phyloP scores from a whole-genome alignment of 1,284 basidiomycete genomes.

The Rugosomyces carneus region DNA sequence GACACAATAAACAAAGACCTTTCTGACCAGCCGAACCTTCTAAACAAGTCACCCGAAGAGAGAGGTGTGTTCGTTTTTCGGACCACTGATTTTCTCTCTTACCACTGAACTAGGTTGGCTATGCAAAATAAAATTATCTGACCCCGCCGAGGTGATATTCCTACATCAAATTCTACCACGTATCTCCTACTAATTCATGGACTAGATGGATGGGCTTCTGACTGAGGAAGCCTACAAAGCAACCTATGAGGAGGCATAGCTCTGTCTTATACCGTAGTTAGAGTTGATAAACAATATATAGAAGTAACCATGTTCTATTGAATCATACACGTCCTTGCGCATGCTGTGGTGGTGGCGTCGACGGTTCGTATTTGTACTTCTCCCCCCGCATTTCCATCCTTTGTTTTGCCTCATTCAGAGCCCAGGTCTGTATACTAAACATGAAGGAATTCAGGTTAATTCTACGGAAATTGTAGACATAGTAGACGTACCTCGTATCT shows the following conservation, averaged over 20 bases:
- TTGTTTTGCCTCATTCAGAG: conserved; percentile 79
- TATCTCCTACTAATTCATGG: conserved; percentile 1
- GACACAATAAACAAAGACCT: conserved; percentile 77
- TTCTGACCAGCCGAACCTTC: conserved; percentile 65
- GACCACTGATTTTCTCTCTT: not conserved
- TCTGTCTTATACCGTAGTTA: conserved; percentile 6
- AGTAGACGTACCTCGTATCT: conserved; percentile 75
- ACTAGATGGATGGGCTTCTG: conserved; percentile 71
- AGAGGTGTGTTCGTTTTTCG: conserved; percentile 54
- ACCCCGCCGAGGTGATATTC: conserved; percentile 62
- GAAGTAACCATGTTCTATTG: not conserved
- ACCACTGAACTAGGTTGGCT: conserved; percentile 74
- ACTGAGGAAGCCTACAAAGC: conserved; percentile 75
- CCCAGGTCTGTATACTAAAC: conserved; percentile 78
- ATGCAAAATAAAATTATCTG: conserved; percentile 84
- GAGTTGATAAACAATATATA: not conserved
- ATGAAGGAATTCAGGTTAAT: not conserved
- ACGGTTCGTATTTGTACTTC: conserved; percentile 70
- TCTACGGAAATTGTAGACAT: not conserved
- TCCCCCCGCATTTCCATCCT: conserved; percentile 88
- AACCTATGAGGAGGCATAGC: conserved; percentile 48
- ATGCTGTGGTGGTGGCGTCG: conserved; percentile 16
- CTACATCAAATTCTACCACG: not conserved
- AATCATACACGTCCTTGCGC: not conserved
- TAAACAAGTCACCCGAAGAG: conserved; percentile 88